phyloP scores from a whole-genome alignment of 257 asterid genomes.

The Haberlea rhodopensis region DNA sequence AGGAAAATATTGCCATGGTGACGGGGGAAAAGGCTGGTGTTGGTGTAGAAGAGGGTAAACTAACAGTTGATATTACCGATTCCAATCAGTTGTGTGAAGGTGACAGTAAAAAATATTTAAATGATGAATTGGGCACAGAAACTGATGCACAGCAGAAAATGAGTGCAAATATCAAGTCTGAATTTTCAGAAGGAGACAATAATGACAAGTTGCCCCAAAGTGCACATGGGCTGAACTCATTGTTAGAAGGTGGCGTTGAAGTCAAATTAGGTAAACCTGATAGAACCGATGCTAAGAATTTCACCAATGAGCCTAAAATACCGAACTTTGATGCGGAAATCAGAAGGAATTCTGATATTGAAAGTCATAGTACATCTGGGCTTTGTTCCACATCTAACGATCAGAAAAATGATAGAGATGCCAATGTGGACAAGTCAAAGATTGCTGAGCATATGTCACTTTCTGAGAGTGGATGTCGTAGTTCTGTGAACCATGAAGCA shows the following conservation, averaged over 20 bases:
- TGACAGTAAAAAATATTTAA: slow-evolving; percentile 24
- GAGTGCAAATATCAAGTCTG: slow-evolving; percentile 25
- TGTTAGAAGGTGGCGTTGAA: slow-evolving; percentile 27
- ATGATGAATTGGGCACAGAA: slow-evolving; percentile 28
- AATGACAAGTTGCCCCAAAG: slow-evolving; percentile 26
- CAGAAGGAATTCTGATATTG: slow-evolving; percentile 23
- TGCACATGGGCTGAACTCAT: slow-evolving; percentile 20
- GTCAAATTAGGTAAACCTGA: slow-evolving; percentile 31
- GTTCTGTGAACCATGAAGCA: slow-evolving; percentile 26
- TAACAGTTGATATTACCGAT: slow-evolving; percentile 27
- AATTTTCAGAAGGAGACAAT: slow-evolving; percentile 26
- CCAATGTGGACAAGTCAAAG: slow-evolving; percentile 33
- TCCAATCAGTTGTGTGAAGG: slow-evolving; percentile 24
- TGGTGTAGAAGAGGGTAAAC: slow-evolving; percentile 27
- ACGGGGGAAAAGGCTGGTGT: slow-evolving; percentile 27
- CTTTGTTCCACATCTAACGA: slow-evolving; percentile 24
- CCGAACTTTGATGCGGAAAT: slow-evolving; percentile 20
- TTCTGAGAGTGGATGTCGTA: slow-evolving; percentile 26
- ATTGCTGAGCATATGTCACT: slow-evolving; percentile 26
- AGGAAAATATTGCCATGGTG: slow-evolving; percentile 17
- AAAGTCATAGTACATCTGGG: slow-evolving; percentile 25
- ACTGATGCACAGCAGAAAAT: slow-evolving; percentile 24
- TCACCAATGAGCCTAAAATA: slow-evolving; percentile 26
- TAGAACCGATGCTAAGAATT: slow-evolving; percentile 24
- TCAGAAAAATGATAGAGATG: slow-evolving; percentile 30